A percentile compares a stretch with the other conserved stretches of the same genome.
Conservation (phyloP, 129 eudicot genomes). For the Helichrysum umbraculigerum region DNA sequence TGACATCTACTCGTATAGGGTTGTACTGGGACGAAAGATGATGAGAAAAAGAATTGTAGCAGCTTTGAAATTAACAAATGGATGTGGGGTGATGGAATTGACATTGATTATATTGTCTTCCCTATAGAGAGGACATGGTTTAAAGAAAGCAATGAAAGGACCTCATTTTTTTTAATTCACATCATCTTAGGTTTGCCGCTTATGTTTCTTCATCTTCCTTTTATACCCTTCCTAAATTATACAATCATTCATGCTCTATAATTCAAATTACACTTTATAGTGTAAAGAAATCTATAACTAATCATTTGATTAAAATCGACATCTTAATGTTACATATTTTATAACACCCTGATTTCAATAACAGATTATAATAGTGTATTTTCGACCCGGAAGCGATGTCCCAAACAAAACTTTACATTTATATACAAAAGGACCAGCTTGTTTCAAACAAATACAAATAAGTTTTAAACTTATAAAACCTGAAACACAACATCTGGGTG, state of each 20-base stretch:
- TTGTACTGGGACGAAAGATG: constrained; percentile 24
- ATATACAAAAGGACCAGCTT: no score
- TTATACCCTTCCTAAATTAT: constrained; percentile 3
- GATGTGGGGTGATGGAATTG: constrained; percentile 26
- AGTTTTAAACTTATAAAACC: no score
- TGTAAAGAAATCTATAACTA: no score
- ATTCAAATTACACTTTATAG: no score
- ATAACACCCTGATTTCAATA: no score
- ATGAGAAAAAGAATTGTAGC: constrained; percentile 20
- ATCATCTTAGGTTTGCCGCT: constrained; percentile 32
- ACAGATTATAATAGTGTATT: no score
- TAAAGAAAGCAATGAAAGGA: constrained; percentile 47
- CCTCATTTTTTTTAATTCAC: constrained; percentile 22
- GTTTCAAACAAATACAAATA: no score
- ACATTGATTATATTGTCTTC: constrained; percentile 41
- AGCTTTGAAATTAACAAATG: constrained; percentile 25
- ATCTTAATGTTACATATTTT: no score
- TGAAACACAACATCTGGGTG: no score
- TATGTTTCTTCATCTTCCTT: constrained; percentile 16
- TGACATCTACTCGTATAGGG: constrained; percentile 6
- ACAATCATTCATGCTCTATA: background rate
- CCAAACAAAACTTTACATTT: no score
- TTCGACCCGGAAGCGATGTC: no score
- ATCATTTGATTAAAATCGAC: no score
- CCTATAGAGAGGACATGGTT: constrained; percentile 47